Evolutionary conservation across 1,284 basidiomycete species (phyloP).

Genomic region (Malassezia caprae): DNA sequence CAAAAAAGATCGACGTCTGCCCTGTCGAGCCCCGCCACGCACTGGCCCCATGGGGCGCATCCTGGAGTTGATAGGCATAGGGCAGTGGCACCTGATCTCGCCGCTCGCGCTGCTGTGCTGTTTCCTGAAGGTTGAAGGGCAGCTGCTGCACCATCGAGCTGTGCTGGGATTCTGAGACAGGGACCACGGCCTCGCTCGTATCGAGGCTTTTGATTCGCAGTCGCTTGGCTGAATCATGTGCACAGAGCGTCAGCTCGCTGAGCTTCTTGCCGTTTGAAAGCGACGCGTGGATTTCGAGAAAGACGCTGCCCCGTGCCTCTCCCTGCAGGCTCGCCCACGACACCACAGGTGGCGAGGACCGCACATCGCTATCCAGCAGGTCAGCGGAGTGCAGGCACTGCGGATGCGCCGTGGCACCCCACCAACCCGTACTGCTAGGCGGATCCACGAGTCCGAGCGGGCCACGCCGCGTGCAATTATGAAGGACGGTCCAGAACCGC

Average conservation of each 20-base stretch:
- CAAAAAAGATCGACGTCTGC: conserved; percentile 38
- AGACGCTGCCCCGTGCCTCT: background rate
- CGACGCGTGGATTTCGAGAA: conserved; percentile 5
- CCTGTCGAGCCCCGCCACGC: conserved; percentile 24
- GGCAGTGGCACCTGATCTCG: conserved; percentile 33
- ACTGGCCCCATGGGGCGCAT: background rate
- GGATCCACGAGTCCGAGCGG: conserved; percentile 23
- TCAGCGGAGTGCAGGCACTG: background rate
- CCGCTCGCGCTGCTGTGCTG: conserved; percentile 22
- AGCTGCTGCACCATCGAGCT: conserved; percentile 21
- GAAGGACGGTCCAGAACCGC: conserved; percentile 31
- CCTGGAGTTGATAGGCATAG: conserved; percentile 29
- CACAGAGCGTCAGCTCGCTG: conserved; percentile 5
- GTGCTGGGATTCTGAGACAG: conserved; percentile 11
- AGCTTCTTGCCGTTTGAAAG: conserved; percentile 2
- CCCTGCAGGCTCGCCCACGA: background rate
- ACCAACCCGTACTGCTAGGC: conserved; percentile 21
- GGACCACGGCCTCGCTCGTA: background rate
- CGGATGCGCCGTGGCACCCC: conserved; percentile 16
- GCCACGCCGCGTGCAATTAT: conserved; percentile 23
- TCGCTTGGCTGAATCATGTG: background rate
- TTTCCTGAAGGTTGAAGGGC: conserved; percentile 35
- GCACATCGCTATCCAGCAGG: background rate
- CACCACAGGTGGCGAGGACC: background rate
- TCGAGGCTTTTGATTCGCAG: conserved; percentile 7